These are phyloP conservation scores for Saccharomycopsis javanensis DNA, from an alignment of 805 yeast genomes.

Conservation along the genomic window DNA sequence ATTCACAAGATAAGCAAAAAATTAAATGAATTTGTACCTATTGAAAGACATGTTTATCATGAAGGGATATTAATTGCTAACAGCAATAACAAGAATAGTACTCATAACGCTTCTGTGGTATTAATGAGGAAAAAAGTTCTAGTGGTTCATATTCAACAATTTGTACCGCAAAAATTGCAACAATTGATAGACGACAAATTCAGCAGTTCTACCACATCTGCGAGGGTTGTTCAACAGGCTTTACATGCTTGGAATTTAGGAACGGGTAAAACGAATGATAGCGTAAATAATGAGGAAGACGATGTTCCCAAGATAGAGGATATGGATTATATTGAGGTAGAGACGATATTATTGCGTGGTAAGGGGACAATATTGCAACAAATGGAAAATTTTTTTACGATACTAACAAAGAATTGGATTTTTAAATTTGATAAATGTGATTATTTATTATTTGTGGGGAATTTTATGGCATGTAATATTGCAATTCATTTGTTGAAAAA, in stretches of 20 bases:
- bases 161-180: slow-evolving; percentile 7
- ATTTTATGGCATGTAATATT: slow-evolving; percentile 94
- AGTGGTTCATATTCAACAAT: slow-evolving; percentile 12
- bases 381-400: slow-evolving; percentile 67
- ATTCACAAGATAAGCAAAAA: background rate
- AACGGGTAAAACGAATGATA: background rate
- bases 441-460: slow-evolving; percentile 66
- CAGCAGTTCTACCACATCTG: background rate
- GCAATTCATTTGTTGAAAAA: slow-evolving; percentile 66
- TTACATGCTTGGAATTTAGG: background rate
- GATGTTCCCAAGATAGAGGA: background rate
- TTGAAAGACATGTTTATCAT: slow-evolving; percentile 19
- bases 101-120: background rate
- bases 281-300: slow-evolving; percentile 1
- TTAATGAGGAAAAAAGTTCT: slow-evolving; percentile 5
- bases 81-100: background rate
- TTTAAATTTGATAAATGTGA: slow-evolving; percentile 33
- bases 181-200: background rate
- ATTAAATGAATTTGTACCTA: slow-evolving; percentile 9
- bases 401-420: slow-evolving; percentile 31
- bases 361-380: slow-evolving; percentile 85
- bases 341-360: slow-evolving; percentile 83
- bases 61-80: background rate
- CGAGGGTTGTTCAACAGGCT: background rate
- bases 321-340: slow-evolving; percentile 39